phyloP scores from a whole-genome alignment of 106 monocot species.

The Phalaenopsis aphrodite region DNA sequence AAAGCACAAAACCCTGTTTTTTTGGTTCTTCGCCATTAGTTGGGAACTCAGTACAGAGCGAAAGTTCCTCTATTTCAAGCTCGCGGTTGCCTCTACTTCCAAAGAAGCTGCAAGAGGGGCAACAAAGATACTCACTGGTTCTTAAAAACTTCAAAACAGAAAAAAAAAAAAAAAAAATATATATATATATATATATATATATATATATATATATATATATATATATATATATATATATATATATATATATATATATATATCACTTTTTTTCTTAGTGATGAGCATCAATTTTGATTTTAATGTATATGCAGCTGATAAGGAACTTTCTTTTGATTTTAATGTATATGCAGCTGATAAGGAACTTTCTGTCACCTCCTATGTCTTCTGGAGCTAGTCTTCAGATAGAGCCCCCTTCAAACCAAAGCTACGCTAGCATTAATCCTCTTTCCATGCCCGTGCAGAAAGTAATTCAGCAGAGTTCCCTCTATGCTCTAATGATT shows the following conservation, averaged over 20 bases:
- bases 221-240: no score
- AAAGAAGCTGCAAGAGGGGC: background rate
- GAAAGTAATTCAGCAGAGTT: constrained; percentile 14
- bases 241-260: background rate
- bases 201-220: background rate
- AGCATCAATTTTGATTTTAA: constrained; percentile 1
- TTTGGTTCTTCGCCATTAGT: background rate
- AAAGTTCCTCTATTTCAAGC: background rate
- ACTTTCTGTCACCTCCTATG: constrained; percentile 7
- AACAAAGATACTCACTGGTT: background rate
- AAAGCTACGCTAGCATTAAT: constrained; percentile 36
- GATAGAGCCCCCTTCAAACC: constrained; percentile 97
- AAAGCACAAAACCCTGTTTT: background rate
- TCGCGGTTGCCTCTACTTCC: background rate
- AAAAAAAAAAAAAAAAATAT: no score
- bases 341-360: constrained; percentile 25
- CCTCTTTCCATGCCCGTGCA: constrained; percentile 21
- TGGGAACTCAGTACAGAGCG: background rate
- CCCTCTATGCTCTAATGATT: background rate
- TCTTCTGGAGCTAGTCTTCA: constrained; percentile 30
- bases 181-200: no score
- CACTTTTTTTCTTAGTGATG: background rate
- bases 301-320: constrained; percentile 26
- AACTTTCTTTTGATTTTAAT: constrained; percentile 6
- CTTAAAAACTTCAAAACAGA: background rate